Evolutionary conservation across 2,329 filamentous ascomycete genomes (phyloP).

Genomic region (Pseudogymnoascus sp.): DNA sequence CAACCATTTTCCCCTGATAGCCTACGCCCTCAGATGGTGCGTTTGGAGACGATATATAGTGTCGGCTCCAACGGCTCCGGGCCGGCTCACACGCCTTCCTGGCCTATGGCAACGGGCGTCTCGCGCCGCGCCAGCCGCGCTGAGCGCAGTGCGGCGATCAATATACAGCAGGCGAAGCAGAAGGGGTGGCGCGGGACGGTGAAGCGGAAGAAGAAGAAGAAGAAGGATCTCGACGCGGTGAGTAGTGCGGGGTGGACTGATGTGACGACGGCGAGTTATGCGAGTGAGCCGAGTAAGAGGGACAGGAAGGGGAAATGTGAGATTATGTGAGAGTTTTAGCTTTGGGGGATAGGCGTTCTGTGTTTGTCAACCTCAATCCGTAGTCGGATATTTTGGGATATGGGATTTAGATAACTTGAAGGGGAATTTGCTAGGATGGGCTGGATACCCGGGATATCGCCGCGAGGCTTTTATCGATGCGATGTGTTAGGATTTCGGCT

Average conservation of each 20-base stretch:
- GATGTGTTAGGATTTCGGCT: neutral
- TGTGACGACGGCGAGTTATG: constrained; percentile 23
- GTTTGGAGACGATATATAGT: constrained; percentile 49
- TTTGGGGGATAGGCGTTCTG: neutral
- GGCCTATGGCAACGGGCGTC: constrained; percentile 14
- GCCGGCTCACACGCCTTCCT: constrained; percentile 18
- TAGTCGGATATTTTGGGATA: neutral
- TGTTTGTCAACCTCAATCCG: neutral
- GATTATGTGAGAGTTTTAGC: neutral
- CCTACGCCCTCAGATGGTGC: constrained; percentile 40
- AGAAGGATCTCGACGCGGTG: constrained; percentile 35
- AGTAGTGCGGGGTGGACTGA: constrained; percentile 49
- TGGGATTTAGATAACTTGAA: neutral
- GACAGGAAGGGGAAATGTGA: constrained; percentile 2
- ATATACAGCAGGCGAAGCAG: constrained; percentile 52
- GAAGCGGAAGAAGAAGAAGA: constrained; percentile 33
- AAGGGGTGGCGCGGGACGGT: constrained; percentile 43
- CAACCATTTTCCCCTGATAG: constrained; percentile 39
- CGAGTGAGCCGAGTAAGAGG: neutral
- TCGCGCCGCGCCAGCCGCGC: constrained; percentile 42
- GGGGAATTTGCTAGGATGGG: neutral
- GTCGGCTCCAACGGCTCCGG: constrained; percentile 23
- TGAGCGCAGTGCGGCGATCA: constrained; percentile 53
- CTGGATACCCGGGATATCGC: constrained; percentile 1
- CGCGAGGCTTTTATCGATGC: neutral